phyloP scores from a whole-genome alignment of 306 rosid genomes.

The Ochetophila trinervis region DNA sequence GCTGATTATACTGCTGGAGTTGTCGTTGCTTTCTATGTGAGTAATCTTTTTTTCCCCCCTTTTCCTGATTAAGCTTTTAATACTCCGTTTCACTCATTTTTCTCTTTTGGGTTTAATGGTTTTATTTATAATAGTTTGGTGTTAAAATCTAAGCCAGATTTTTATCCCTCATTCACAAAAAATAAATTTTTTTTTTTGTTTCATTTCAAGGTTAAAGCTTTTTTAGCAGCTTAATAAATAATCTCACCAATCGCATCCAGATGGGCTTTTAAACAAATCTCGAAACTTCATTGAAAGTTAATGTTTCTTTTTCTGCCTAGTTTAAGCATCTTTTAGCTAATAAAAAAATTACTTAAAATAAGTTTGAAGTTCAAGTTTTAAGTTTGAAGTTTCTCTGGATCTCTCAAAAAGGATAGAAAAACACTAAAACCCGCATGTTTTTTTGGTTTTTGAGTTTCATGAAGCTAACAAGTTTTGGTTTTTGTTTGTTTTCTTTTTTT shows the following conservation, averaged over 20 bases:
- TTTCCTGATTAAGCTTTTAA: neutral
- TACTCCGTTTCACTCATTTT: neutral
- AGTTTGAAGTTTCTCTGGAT: neutral
- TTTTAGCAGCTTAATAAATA: too few species aligned
- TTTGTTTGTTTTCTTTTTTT: neutral
- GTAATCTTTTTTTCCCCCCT: constrained; percentile 27
- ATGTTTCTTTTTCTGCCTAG: neutral
- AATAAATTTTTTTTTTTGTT: too few species aligned
- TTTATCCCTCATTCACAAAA: neutral
- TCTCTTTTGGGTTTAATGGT: neutral
- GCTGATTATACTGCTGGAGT: constrained; percentile 94
- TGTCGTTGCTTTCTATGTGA: constrained; percentile 95
- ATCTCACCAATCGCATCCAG: too few species aligned
- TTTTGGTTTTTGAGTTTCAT: neutral
- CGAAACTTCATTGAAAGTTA: too few species aligned
- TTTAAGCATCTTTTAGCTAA: neutral
- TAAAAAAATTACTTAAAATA: too few species aligned
- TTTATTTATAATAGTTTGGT: neutral
- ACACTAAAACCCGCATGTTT: neutral
- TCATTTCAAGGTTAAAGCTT: too few species aligned
- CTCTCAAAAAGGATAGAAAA: neutral
- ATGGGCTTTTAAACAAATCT: too few species aligned
- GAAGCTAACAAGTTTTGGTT: neutral
- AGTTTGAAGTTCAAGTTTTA: neutral
- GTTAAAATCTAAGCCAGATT: neutral